A percentile compares a stretch with the other conserved stretches of the same genome.
Conservation (phyloP, 352 stramenopile genomes). For the Globisporangium takayamanum region DNA sequence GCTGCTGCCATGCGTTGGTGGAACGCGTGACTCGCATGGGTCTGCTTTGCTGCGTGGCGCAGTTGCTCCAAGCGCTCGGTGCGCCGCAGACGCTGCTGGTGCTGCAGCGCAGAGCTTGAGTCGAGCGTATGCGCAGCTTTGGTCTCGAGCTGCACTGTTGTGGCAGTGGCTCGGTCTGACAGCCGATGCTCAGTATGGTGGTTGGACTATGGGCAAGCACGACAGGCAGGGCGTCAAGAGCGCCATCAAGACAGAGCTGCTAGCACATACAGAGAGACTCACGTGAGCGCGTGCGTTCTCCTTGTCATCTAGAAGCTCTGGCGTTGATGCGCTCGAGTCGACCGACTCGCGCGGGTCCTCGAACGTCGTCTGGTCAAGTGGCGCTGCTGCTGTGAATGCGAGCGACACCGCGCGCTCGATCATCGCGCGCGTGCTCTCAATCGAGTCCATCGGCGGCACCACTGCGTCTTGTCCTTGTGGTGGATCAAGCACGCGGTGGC, state of each 20-base stretch:
- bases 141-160: constrained; percentile 4
- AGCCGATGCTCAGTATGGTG: too few relatives aligned
- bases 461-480: too few relatives aligned
- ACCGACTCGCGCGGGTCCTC: constrained; percentile 11
- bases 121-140: constrained; percentile 11
- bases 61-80: constrained; percentile 17
- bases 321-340: not conserved
- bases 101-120: constrained; percentile 16
- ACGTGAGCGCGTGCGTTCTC: constrained; percentile 16
- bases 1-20: constrained; percentile 28
- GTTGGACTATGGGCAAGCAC: too few relatives aligned
- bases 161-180: not conserved
- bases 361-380: constrained; percentile 9
- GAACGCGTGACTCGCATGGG: constrained; percentile 20
- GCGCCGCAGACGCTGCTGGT: constrained; percentile 13
- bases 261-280: not conserved
- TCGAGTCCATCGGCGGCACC: too few relatives aligned
- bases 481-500: too few relatives aligned
- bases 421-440: constrained; percentile 30
- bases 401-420: constrained; percentile 51
- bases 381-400: constrained; percentile 20
- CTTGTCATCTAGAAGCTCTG: constrained; percentile 7
- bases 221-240: too few relatives aligned
- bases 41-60: constrained; percentile 7
- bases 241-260: not conserved